Evolutionary conservation across 495 filamentous ascomycete species (phyloP).

Genomic region (Trichoderma virens): DNA sequence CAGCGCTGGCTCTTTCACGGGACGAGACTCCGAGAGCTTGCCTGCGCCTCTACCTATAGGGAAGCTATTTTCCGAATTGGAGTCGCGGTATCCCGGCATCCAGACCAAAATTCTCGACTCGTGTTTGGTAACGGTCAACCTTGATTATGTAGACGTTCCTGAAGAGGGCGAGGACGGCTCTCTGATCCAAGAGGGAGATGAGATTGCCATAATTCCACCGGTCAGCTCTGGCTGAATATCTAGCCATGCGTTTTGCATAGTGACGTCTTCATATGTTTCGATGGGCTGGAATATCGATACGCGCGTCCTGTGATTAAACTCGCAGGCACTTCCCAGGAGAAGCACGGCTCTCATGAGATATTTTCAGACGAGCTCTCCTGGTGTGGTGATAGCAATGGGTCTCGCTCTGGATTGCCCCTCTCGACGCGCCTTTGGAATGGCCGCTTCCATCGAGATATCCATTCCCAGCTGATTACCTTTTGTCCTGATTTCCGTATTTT

Average conservation of each 20-base stretch:
- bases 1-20: constrained; percentile 63
- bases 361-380: background rate
- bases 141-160: constrained; percentile 76
- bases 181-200: constrained; percentile 68
- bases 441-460: background rate
- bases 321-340: background rate
- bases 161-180: constrained; percentile 31
- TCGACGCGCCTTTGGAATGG: background rate
- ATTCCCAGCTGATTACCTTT: constrained; percentile 12
- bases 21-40: constrained; percentile 60
- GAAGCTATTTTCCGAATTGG: constrained; percentile 63
- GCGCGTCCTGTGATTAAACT: background rate
- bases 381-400: constrained; percentile 4
- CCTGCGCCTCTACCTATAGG: constrained; percentile 62
- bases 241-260: background rate
- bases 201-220: constrained; percentile 94
- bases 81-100: constrained; percentile 75
- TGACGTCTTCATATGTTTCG: background rate
- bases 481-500: constrained; percentile 19
- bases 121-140: constrained; percentile 77
- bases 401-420: background rate
- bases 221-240: constrained; percentile 67
- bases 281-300: no score
- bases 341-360: background rate
- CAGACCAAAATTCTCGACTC: constrained; percentile 60